Base-by-base conservation (phyloP, 495 filamentous ascomycete genomes). In the Pyrenula massariospora region DNA sequence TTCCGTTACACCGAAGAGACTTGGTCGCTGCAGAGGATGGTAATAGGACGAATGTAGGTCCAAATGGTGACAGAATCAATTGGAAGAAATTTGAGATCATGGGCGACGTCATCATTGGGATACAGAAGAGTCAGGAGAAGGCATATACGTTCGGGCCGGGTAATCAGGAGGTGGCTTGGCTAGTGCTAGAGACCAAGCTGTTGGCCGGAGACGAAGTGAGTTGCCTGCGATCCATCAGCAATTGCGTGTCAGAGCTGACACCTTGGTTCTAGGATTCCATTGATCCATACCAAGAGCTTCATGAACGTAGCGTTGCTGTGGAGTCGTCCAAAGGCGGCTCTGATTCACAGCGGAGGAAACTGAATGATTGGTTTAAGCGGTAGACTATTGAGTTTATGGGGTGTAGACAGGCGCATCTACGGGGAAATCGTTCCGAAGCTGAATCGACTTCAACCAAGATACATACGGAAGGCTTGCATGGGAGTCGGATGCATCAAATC, bases 1-100 rank as follows among this genome's bases (percentile, higher is more conserved):
- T 96, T 50, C 92, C 94, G n/a, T 74, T 98, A 51, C 90, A 92
- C 65, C 79, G 86, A 22, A 80, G 90, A 36, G 93, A 98, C 69
- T 74, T 98, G 24, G 89, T 95, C 3, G 85, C 86, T 20, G 93
- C 93, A 2, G 89, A 95, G 65, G 88, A 94, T 69, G 93, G 93
- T 22, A 96, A 93, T 67, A 78, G 79, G 58, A 97, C 93, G 12
- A 91, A 94, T 65, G 74, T 96, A 10, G 84, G 84, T 21, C 79
- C 86, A 22, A 75, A 71, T 53, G 82, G 86, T 57, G 83, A 86
- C 57, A 77, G 87, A 48, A 89, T 98, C 64, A 97, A 96, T 65
- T 98, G 93, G 93, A 90, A 86, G 73, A 98, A 98, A 64, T 97
- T 97, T 61, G 91, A 97, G 73, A 86, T 98, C 20, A 85, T 97